Conservation (phyloP, 805 yeast genomes). For the Schizosaccharomyces osmophilus region DNA sequence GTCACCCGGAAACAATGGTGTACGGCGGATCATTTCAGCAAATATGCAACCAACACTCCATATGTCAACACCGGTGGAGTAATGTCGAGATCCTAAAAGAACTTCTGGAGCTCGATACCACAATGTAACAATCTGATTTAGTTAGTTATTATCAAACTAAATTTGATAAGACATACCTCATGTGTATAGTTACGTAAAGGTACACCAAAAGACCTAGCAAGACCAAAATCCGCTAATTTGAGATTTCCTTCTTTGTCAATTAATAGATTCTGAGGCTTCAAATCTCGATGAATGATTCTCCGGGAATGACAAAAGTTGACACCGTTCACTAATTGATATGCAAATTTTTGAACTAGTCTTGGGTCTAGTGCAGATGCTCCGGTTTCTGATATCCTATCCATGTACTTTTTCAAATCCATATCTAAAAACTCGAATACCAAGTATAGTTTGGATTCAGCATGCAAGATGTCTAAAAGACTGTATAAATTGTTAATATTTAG, state of each 20-base stretch:
- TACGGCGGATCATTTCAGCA: constrained; percentile 92
- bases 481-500: not conserved
- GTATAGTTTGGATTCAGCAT: constrained; percentile 75
- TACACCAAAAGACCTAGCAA: constrained; percentile 92
- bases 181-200: constrained; percentile 92
- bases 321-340: constrained; percentile 52
- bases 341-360: constrained; percentile 73
- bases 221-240: constrained; percentile 76
- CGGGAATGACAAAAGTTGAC: constrained; percentile 84
- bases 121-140: constrained; percentile 36
- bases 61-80: constrained; percentile 94
- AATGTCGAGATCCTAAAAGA: constrained; percentile 82
- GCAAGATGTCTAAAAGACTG: constrained; percentile 65
- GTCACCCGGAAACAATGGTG: constrained; percentile 90
- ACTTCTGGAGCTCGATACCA: constrained; percentile 98
- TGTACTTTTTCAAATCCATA: constrained; percentile 81
- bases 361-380: constrained; percentile 53
- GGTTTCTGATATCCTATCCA: constrained; percentile 84
- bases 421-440: constrained; percentile 85
- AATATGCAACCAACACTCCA: constrained; percentile 97
- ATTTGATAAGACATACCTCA: constrained; percentile 29
- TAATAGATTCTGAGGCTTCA: constrained; percentile 85
- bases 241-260: constrained; percentile 89
- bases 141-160: not conserved
- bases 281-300: constrained; percentile 79